These are phyloP conservation scores for Cyclanthera cordifolia DNA, from an alignment of 306 rosid species.

Conservation along the genomic window DNA sequence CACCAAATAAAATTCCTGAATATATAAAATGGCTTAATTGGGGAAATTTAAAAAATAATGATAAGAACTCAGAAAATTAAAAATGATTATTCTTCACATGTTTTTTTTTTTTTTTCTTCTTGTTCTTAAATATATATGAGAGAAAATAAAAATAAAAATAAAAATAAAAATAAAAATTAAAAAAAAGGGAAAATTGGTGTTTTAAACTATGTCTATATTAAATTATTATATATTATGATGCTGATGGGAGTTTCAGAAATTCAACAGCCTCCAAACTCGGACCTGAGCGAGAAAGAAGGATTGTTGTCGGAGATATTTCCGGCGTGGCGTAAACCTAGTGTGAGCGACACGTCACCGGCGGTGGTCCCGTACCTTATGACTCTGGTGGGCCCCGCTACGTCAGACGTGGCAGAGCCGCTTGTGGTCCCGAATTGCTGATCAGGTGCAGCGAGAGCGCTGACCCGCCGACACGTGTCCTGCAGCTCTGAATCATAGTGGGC, in stretches of 20 bases:
- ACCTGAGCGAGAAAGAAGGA: conserved; percentile 57
- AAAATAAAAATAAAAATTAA: not conserved
- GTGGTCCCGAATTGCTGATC: conserved; percentile 50
- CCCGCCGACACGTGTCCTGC: conserved; percentile 54
- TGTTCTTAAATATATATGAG: not conserved
- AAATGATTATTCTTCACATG: conserved; percentile 4
- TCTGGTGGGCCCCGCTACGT: conserved; percentile 46
- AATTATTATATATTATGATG: not conserved
- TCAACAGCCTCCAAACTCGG: conserved; percentile 59
- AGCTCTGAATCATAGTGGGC: conserved; percentile 14
- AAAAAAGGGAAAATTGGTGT: not conserved
- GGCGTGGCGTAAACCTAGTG: conserved; percentile 90
- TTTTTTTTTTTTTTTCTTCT: too few species aligned
- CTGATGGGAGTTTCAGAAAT: not conserved
- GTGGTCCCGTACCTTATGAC: conserved; percentile 83
- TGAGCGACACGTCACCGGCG: conserved; percentile 88
- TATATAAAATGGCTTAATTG: not conserved
- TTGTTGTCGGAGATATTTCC: conserved; percentile 63
- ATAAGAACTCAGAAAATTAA: not conserved
- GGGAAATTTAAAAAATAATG: not conserved
- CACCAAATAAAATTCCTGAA: not conserved
- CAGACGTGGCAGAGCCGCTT: conserved; percentile 34
- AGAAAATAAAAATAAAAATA: not conserved
- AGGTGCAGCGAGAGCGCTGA: conserved; percentile 29
- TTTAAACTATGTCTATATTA: conserved; percentile 11